Base-by-base conservation (phyloP, 1,139 yeast species). In the Barnettozyma hawaiiensis region DNA sequence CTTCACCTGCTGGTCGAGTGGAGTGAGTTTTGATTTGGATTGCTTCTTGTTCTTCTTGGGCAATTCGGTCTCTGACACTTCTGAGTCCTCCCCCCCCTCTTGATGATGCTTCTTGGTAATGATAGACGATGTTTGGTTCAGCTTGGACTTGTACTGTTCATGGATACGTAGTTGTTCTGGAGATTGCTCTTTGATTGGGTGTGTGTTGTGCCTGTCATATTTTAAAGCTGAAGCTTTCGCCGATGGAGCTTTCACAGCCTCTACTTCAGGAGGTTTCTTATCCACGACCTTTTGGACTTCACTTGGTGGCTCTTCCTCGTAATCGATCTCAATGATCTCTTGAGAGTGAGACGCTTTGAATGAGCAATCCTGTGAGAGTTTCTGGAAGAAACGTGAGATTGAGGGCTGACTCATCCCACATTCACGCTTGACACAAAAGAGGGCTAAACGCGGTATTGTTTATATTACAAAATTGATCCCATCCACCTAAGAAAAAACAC, bases 1-100 rank as follows among this genome's bases (percentile, higher is more conserved):
- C 20, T 79, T 65, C 45, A 81, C 79, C 59, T 90, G 97, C 47
- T 73, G 73, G 52, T 89, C 97, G 39, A 89, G 64, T 0, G 97
- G 96, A 0, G 96, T 90, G 40, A 79, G 60, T 41, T 67, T 39
- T 2, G 44, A 10, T 15, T 42, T 50, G 31, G 50, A 47, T 5
- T 37, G 18, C 18, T 45, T 48, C 41, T 51, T 51, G 5, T 43
- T 34, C 8, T 8, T 14, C 26, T 19, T 12, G 23, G 18, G 22
- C 14, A 20, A 4, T 27, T 42, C 42, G 5, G 34, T 41, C 2
- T 41, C 44, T 2, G 35, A 41, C 14, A 12, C 7, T 2, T 39
- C 45, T 6, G 20, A 15, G 14, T 16, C 37, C 21, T 14, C 37
- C 4, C 35, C 42, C 15, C n/a, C n/a, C n/a, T n/a, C n/a, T n/a